Base-by-base conservation (phyloP, 345 rosid species). In the Citrus maxima region DNA sequence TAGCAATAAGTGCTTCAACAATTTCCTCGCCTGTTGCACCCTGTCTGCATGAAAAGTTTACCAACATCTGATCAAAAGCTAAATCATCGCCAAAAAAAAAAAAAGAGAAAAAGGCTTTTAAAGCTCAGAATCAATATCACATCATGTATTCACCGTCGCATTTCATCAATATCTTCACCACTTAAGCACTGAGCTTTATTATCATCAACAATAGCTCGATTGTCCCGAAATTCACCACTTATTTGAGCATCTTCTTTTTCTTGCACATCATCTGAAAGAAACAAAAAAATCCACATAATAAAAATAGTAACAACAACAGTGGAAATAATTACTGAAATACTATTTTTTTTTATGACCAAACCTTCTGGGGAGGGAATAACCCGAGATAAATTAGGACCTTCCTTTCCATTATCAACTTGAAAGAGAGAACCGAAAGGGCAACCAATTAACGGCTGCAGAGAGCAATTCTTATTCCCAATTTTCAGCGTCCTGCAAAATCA, bases 11-110 rank as follows among this genome's bases (percentile, higher is more conserved):
- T 70, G 98, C 99, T 84, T 89, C 97, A 67, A 96, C 88, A 54
- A 96, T 96, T 56, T 93, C 93, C 80, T 89, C 89, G 0, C 97
- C 99, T 67, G 91, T 89, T 5, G 95, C 95, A 78, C 99, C 99
- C 75, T 93, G 90, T 77, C 98, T 96, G 89, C 82, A 83, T 60
- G 79, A 59, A 46, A 80, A 32, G 63, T 54, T 46, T 60, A 5
- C 14, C 35, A 72, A 71, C 37, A 64, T 64, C 19, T 28, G 9
- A 35, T 34, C 10, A 66, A 68, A 42, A 40, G 72, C 28, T 67
- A 67, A 35, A 9, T 10, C 55, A 68, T 40, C 55, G 0, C 9
- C 16, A 3, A 10, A 5, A 10, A 42, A 67, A 34, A 35, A 35
- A 35, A 34, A 35, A 5, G 32, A 6, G 7, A 35, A 37, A 6